phyloP scores from a whole-genome alignment of 2,329 filamentous ascomycete species.

The Diaporthe citri region DNA sequence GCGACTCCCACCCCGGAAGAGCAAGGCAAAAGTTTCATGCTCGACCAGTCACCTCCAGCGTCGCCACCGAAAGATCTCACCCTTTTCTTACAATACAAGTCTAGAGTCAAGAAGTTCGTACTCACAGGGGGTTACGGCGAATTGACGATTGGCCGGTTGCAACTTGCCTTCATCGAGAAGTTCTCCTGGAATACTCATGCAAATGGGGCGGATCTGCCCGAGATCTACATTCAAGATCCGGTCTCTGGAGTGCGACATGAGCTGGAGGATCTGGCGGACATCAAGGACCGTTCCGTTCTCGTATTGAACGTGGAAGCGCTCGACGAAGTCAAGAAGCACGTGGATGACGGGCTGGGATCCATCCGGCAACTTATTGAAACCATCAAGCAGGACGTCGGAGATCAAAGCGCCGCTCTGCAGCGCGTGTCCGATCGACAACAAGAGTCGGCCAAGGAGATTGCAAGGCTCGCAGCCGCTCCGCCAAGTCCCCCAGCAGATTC shows the following conservation, averaged over 20 bases:
- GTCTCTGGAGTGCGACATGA: slow-evolving; percentile 97
- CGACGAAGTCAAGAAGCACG: slow-evolving; percentile 95
- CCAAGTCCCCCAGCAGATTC: slow-evolving; percentile 60
- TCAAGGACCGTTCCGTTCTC: slow-evolving; percentile 95
- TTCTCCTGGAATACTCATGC: slow-evolving; percentile 99
- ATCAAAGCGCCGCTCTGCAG: slow-evolving; percentile 85
- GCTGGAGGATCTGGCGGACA: slow-evolving; percentile 90
- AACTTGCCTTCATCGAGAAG: slow-evolving; percentile 98
- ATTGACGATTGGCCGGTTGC: slow-evolving; percentile 86
- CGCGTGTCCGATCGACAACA: slow-evolving; percentile 91
- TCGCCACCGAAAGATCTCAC: slow-evolving; percentile 86
- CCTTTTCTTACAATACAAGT: slow-evolving; percentile 95
- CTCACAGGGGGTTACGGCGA: slow-evolving; percentile 86
- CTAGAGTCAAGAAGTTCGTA: slow-evolving; percentile 96
- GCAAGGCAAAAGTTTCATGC: slow-evolving; percentile 66
- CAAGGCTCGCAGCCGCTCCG: slow-evolving; percentile 65
- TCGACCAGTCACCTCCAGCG: slow-evolving; percentile 76
- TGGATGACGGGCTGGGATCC: slow-evolving; percentile 89
- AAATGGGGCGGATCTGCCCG: slow-evolving; percentile 91
- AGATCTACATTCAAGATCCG: slow-evolving; percentile 98
- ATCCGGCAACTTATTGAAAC: slow-evolving; percentile 87
- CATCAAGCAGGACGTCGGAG: slow-evolving; percentile 85
- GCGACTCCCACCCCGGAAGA: slow-evolving; percentile 54
- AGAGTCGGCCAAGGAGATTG: slow-evolving; percentile 89
- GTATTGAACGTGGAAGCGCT: slow-evolving; percentile 93